These are phyloP conservation scores for Lyophyllum shimeji DNA, from an alignment of 768 basidiomycete genomes.

Conservation along the genomic window DNA sequence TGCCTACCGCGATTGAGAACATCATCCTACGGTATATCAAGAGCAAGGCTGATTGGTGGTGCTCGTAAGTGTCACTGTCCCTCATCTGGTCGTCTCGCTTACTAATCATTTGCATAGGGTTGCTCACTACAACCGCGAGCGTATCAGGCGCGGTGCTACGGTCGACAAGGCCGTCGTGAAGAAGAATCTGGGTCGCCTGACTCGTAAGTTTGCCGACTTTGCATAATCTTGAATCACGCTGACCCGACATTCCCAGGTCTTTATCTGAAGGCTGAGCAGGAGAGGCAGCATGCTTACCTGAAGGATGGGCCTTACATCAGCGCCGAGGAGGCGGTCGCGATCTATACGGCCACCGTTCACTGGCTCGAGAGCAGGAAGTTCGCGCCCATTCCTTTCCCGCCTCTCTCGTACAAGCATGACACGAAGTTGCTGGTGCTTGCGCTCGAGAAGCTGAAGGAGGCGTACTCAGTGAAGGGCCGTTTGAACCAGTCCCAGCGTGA, in stretches of 20 bases:
- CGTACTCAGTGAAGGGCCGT: constrained; percentile 96
- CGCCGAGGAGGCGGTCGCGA: constrained; percentile 97
- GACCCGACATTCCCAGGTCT: constrained; percentile 47
- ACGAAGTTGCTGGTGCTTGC: constrained; percentile 96
- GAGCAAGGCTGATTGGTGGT: constrained; percentile 99
- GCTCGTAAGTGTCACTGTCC: constrained; percentile 56
- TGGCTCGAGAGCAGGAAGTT: constrained; percentile 99
- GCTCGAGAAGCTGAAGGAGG: constrained; percentile 97
- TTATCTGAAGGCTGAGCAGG: constrained; percentile 98
- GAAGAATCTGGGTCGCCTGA: constrained; percentile 98
- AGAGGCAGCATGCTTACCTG: constrained; percentile 96
- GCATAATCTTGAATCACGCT: neutral
- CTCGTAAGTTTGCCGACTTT: constrained; percentile 52
- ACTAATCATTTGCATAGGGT: constrained; percentile 46
- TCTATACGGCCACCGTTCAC: constrained; percentile 98
- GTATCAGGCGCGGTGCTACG: constrained; percentile 94
- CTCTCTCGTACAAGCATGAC: constrained; percentile 98
- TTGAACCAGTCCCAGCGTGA: constrained; percentile 98
- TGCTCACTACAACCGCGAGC: constrained; percentile 97
- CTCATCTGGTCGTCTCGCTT: neutral
- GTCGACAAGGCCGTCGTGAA: constrained; percentile 99
- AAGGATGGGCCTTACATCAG: constrained; percentile 99
- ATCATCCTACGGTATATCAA: constrained; percentile 99
- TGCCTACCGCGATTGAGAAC: constrained; percentile 99
- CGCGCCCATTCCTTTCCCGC: constrained; percentile 99